Conservation (phyloP, 2,329 filamentous ascomycete genomes). For the Neobulgaria alba region DNA sequence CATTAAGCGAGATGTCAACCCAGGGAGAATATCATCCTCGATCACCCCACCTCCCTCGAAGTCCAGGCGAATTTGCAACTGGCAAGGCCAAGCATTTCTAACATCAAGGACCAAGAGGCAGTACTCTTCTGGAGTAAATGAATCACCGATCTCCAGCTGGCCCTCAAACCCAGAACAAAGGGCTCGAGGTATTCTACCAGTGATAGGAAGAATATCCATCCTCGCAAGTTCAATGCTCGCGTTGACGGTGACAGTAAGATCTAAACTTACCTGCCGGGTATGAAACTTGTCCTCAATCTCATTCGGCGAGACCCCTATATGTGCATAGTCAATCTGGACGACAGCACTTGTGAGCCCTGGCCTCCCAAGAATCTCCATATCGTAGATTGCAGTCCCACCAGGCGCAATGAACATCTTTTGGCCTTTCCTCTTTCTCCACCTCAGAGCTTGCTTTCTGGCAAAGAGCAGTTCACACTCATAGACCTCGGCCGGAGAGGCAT, state of each 20-base stretch:
- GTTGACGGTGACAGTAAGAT: conserved; percentile 83
- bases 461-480: conserved; percentile 82
- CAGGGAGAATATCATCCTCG: conserved; percentile 50
- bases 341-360: conserved; percentile 71
- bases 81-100: conserved; percentile 82
- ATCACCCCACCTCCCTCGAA: conserved; percentile 19
- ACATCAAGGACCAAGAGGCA: conserved; percentile 78
- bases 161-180: conserved; percentile 41
- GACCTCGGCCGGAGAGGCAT: conserved; percentile 68
- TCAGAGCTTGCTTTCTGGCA: conserved; percentile 62
- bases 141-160: conserved; percentile 23
- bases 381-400: conserved; percentile 60
- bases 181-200: conserved; percentile 52
- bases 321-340: conserved; percentile 80
- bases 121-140: conserved; percentile 48
- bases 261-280: conserved; percentile 72
- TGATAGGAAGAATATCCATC: conserved; percentile 70
- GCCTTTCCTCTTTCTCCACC: conserved; percentile 42
- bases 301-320: conserved; percentile 61
- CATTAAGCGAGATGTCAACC: conserved; percentile 65
- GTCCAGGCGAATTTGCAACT: conserved; percentile 58
- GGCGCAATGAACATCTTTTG: conserved; percentile 54
- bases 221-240: conserved; percentile 76
- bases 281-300: conserved; percentile 68
- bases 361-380: conserved; percentile 79